Evolutionary conservation across 805 yeast species (phyloP).

Genomic region (Metschnikowia borealis): DNA sequence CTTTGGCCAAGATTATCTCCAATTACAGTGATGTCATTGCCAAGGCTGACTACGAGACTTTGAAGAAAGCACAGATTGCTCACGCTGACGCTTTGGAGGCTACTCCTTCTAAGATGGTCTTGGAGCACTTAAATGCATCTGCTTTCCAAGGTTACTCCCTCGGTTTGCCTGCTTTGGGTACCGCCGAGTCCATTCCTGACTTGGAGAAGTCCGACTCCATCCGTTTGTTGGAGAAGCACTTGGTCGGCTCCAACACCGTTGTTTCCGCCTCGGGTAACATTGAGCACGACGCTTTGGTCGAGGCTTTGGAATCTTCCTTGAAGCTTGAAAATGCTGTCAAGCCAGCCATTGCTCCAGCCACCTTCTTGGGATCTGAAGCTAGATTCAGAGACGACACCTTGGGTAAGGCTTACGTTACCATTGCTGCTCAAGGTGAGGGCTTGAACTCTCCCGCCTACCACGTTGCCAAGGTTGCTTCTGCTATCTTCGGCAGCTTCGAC

Average conservation of each 20-base stretch:
- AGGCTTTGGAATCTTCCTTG: slow-evolving; percentile 53
- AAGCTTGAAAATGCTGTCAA: slow-evolving; percentile 49
- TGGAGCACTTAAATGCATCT: slow-evolving; percentile 75
- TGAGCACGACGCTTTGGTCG: slow-evolving; percentile 65
- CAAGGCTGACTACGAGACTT: slow-evolving; percentile 45
- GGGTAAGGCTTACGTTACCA: slow-evolving; percentile 73
- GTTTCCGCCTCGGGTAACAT: slow-evolving; percentile 70
- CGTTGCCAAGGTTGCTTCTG: slow-evolving; percentile 71
- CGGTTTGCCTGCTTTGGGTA: slow-evolving; percentile 74
- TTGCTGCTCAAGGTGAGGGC: slow-evolving; percentile 74
- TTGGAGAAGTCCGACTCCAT: slow-evolving; percentile 57
- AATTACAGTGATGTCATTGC: slow-evolving; percentile 34
- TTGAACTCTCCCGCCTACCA: slow-evolving; percentile 58
- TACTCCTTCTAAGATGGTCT: slow-evolving; percentile 50
- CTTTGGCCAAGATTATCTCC: slow-evolving; percentile 45
- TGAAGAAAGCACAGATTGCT: slow-evolving; percentile 44
- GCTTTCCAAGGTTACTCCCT: slow-evolving; percentile 86
- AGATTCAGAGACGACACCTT: slow-evolving; percentile 85
- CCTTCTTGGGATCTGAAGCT: slow-evolving; percentile 81
- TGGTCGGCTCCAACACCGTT: slow-evolving; percentile 61
- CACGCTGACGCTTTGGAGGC: slow-evolving; percentile 55
- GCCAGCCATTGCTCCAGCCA: slow-evolving; percentile 46
- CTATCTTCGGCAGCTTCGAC: slow-evolving; percentile 49
- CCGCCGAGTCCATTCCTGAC: slow-evolving; percentile 56
- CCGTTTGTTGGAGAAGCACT: slow-evolving; percentile 52